Conservation (phyloP, 75 land plant species). For the Cupressus sempervirens region DNA sequence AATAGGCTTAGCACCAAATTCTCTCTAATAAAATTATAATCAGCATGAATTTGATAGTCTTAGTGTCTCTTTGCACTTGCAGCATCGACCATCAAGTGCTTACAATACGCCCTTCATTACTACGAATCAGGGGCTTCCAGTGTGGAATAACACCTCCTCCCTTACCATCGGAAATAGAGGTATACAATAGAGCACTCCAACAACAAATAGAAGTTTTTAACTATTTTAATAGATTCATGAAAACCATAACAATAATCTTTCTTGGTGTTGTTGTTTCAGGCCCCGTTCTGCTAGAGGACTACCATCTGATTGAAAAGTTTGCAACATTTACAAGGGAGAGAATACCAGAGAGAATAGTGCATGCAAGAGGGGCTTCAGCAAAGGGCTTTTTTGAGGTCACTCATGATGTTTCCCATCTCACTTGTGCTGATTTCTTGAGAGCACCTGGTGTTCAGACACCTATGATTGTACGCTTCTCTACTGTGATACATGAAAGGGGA, state of each 20-base stretch:
- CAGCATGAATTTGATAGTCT: neutral
- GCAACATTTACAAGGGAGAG: slow-evolving; percentile 46
- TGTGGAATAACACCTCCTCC: slow-evolving; percentile 40
- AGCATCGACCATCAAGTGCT: slow-evolving; percentile 44
- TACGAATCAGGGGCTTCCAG: slow-evolving; percentile 31
- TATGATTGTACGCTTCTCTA: slow-evolving; percentile 36
- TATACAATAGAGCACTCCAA: neutral
- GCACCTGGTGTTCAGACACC: slow-evolving; percentile 53
- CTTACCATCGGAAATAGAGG: slow-evolving; percentile 27
- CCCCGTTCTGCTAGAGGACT: slow-evolving; percentile 44
- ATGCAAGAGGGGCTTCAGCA: slow-evolving; percentile 44
- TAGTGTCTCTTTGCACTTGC: neutral
- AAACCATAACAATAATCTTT: neutral
- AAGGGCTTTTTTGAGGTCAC: slow-evolving; percentile 57
- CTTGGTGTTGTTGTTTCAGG: slow-evolving; percentile 17
- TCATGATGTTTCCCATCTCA: slow-evolving; percentile 35
- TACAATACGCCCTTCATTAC: slow-evolving; percentile 34
- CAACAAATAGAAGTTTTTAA: no score
- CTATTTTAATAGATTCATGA: no score
- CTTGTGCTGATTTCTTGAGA: slow-evolving; percentile 44
- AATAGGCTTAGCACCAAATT: no score
- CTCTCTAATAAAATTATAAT: no score
- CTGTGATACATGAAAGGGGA: slow-evolving; percentile 47
- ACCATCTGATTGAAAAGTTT: slow-evolving; percentile 49
- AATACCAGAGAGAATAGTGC: slow-evolving; percentile 49